Evolutionary conservation across 345 rosid genomes (phyloP), one percentile per base, ranked within the genome.

Genomic region (Eucalyptus regnans): DNA sequence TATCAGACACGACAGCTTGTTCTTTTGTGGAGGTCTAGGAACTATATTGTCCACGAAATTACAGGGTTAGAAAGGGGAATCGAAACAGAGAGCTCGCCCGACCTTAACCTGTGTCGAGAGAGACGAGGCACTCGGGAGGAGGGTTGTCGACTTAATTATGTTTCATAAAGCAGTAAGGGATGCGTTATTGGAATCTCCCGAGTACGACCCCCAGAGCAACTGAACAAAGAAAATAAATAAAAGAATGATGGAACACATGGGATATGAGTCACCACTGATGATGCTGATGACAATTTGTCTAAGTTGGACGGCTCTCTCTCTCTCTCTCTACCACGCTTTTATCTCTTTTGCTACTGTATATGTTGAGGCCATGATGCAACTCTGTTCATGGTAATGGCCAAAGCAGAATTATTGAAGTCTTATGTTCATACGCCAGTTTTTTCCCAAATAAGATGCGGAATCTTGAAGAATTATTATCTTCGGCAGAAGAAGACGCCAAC

Each of bases 271-370:
- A 76, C 80, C 41, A 13, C 41, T 81, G 92, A 89, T 86, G 92
- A 88, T 37, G 90, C 88, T 17, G 88, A 89, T 88, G 31, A 86
- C 71, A 41, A 87, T 46, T 81, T 88, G 88, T 86, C 58, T n/a
- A 56, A 89, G 91, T 92, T 37, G 93, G 93, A 94, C 93, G 91
- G 89, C 85, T 10, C 81, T 8, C 44, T 71, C 44, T 68, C 79
- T 66, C 80, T 68, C 80, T 66, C 79, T 31, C 22, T 68, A 68
- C 12, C 44, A 33, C 46, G 7, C 81, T 71, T 11, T 71, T 37
- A 9, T 76, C 83, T 76, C 83, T 76, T 76, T 76, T 43, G 43
- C 83, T 12, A 37, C 83, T 18, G 46, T 76, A 18, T 7, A 71
- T 71, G 46, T 37, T 37, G 25, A 37, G 83, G 27, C 27, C 23